Conservation (phyloP, 2,329 filamentous ascomycete genomes). For the Aspergillus glaucus region DNA sequence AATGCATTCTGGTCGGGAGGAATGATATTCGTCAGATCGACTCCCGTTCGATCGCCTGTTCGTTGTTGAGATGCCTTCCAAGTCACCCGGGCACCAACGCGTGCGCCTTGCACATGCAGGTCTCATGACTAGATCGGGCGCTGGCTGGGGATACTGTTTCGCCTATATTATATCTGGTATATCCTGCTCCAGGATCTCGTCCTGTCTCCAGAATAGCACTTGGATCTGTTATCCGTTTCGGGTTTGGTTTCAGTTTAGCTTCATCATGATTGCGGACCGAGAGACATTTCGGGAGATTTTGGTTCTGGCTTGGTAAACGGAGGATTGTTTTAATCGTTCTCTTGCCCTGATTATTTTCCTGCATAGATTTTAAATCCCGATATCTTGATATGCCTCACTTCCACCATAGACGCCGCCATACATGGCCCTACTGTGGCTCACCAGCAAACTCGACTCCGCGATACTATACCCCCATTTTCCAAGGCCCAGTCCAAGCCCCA, state of each 20-base stretch:
- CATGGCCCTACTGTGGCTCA: conserved; percentile 31
- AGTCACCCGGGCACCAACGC: conserved; percentile 11
- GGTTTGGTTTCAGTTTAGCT: not conserved
- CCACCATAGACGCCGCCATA: conserved; percentile 29
- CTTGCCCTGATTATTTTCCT: not conserved
- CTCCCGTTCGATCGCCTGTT: not conserved
- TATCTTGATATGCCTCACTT: conserved; percentile 18
- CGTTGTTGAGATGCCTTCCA: not conserved
- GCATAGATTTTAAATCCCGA: not conserved
- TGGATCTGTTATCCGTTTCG: not conserved
- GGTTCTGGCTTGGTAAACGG: conserved; percentile 1
- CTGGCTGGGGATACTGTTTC: not conserved
- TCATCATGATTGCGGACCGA: conserved; percentile 4
- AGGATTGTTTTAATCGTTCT: not conserved
- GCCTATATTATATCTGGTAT: not conserved
- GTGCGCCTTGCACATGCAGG: conserved; percentile 15
- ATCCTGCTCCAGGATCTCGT: not conserved
- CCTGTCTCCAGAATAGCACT: no score
- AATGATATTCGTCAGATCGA: not conserved
- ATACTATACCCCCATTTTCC: no score
- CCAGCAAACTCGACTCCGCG: conserved; percentile 13
- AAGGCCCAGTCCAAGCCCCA: conserved; percentile 9
- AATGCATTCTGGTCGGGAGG: not conserved
- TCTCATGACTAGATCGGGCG: conserved; percentile 12
- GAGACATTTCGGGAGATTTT: conserved; percentile 5